Conservation (phyloP, 179 eudicot genomes). For the Patellifolia procumbens region DNA sequence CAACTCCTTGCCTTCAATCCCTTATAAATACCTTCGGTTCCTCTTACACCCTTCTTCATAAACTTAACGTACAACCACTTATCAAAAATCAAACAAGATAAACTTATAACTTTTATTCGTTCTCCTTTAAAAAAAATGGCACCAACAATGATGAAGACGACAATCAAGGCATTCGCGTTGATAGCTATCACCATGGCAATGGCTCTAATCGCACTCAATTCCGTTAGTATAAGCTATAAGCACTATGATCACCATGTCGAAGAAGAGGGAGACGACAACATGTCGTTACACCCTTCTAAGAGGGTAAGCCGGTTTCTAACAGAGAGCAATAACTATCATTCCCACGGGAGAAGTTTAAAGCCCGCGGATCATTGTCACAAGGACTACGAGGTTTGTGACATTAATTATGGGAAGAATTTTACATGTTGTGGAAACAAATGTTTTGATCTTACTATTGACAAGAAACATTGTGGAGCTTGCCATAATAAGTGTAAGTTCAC, state of each 20-base stretch:
- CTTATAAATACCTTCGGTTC: constrained; percentile 22
- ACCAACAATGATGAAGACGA: constrained; percentile 29
- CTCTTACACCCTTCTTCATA: too few relatives aligned
- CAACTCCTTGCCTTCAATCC: constrained; percentile 33
- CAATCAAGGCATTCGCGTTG: constrained; percentile 31
- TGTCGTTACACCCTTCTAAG: too few relatives aligned
- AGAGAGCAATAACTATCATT: not conserved
- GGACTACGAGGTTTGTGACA: too few relatives aligned
- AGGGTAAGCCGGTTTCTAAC: constrained; percentile 53
- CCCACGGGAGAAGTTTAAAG: constrained; percentile 36
- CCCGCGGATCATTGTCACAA: too few relatives aligned
- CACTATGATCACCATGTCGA: not conserved
- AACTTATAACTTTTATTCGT: too few relatives aligned
- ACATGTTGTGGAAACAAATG: constrained; percentile 77
- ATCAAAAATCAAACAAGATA: not conserved
- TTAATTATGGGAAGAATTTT: too few relatives aligned
- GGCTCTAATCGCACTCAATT: constrained; percentile 28
- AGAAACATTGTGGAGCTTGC: constrained; percentile 54
- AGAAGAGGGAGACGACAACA: not conserved
- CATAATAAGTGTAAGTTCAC: constrained; percentile 47
- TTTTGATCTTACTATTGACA: constrained; percentile 38
- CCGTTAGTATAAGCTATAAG: constrained; percentile 1
- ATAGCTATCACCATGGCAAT: constrained; percentile 36
- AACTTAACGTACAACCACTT: not conserved
- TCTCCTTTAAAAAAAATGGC: not conserved